Base-by-base conservation (phyloP, 192 early-diverging fungal genomes). In the Pilobolus umbonatus region DNA sequence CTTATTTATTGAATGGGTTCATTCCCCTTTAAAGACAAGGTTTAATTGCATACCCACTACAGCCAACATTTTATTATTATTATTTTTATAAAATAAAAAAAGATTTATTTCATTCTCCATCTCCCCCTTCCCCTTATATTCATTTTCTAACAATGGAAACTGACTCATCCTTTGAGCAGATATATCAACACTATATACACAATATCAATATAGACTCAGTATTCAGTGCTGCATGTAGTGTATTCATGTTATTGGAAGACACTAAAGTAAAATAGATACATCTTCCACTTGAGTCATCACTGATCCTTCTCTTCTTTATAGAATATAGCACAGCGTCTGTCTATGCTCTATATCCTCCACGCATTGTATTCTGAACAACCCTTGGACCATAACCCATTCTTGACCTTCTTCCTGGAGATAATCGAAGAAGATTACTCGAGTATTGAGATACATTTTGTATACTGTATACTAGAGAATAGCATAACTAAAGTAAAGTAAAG, bases 331-430 rank as follows among this genome's bases (percentile, higher is more conserved):
- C 21, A 32, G 1, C 61, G 61, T 30, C 26, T 63, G 6, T 32
- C 31, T 1, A 44, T 55, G 15, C 61, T 63, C 0, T 63, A 63
- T 14, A 63, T 55, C 26, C 31, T 63, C 14, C 48, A 63, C 28
- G 61, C 40, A 9, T 53, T 42, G 10, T 63, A 63, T 31, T 31
- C 53, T 15, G 25, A 53, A 9, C 22, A 55, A 24, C 61, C 61
- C 1, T 43, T 63, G 21, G 45, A 55, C 3, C 35, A 28, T n/a
- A 63, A 63, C 32, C 61, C 61, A 15, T 63, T 63, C 21, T 34
- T 63, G 29, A 55, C 61, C 14, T 55, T 55, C 21, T 63, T 63
- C 39, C 29, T 63, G 8, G 52, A 63, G 8, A 12, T 63, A 2
- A 14, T 55, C 19, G 61, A 63, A 1, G 21, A 46, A 35, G 17